These are phyloP conservation scores for Trichoderma asperellum DNA, from an alignment of 2,329 filamentous ascomycete genomes.

Conservation along the genomic window DNA sequence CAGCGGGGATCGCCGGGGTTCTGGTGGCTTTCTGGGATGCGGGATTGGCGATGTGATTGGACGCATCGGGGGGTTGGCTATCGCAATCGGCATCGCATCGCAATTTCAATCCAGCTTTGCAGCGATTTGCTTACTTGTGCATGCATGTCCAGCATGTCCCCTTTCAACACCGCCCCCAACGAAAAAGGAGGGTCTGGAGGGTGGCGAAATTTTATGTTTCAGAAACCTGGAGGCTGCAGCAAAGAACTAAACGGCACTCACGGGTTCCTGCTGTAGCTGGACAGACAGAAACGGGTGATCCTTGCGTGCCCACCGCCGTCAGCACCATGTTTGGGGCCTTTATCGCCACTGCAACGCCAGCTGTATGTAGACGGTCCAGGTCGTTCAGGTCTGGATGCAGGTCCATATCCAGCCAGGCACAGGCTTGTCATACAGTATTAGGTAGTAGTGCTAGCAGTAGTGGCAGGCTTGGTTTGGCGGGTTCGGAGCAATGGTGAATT, in stretches of 20 bases:
- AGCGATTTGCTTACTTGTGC: not conserved
- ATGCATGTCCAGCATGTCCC: too few species aligned
- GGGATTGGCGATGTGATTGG: not conserved
- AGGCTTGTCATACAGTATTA: not conserved
- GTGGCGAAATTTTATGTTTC: constrained; percentile 16
- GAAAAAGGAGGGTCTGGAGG: not conserved
- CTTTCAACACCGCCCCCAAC: not conserved
- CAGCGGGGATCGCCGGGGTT: not conserved
- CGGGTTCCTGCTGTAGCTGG: constrained; percentile 26
- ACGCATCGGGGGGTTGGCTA: not conserved
- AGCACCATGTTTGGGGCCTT: not conserved
- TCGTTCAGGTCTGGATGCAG: not conserved
- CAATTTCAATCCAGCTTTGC: not conserved
- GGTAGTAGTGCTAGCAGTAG: too few species aligned
- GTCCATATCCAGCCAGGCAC: not conserved
- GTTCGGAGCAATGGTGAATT: not conserved
- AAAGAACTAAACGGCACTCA: not conserved
- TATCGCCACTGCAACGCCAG: constrained; percentile 15
- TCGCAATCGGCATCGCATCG: not conserved
- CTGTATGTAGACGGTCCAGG: not conserved
- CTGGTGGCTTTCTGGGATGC: not conserved
- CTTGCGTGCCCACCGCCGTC: not conserved
- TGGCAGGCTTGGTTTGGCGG: not conserved
- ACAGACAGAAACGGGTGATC: constrained; percentile 3
- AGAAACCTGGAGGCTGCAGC: not conserved